Conservation (phyloP, 257 asterid species). For the Catharanthus roseus region DNA sequence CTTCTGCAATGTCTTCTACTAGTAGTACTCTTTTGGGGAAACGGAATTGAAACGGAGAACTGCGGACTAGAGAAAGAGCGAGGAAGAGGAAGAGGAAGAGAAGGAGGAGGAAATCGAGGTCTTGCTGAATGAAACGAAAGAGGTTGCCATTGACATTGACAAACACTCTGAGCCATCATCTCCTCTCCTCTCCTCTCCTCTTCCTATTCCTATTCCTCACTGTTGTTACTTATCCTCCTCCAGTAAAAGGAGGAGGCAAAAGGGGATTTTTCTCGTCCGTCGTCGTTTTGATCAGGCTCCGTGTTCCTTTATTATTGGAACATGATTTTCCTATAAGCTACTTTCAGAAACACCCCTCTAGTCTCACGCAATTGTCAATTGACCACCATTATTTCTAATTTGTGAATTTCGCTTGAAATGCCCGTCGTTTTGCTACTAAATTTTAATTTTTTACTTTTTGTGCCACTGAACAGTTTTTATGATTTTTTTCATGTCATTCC, state of each 20-base stretch:
- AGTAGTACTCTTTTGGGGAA: background rate
- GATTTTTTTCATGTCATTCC: too few relatives aligned
- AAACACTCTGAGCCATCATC: conserved; percentile 4
- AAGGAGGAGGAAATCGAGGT: too few relatives aligned
- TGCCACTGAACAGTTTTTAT: too few relatives aligned
- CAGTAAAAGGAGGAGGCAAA: background rate
- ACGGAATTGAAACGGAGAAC: background rate
- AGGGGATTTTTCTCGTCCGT: background rate
- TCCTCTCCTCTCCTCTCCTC: background rate
- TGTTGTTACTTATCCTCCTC: background rate
- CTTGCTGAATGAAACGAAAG: background rate
- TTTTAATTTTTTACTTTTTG: too few relatives aligned
- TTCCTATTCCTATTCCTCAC: background rate
- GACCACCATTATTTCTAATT: too few relatives aligned
- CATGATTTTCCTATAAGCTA: too few relatives aligned
- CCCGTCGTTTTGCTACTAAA: too few relatives aligned
- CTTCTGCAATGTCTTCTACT: background rate
- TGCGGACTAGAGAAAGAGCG: background rate
- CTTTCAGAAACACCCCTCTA: too few relatives aligned
- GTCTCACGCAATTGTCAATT: too few relatives aligned
- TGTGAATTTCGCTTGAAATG: too few relatives aligned
- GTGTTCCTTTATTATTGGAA: too few relatives aligned
- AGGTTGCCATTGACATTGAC: background rate
- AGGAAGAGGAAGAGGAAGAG: background rate
- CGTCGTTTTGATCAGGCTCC: background rate